A percentile compares a stretch with the other conserved stretches of the same genome.
phyloP scores from a whole-genome alignment of 2,329 filamentous ascomycete genomes.

The Cladobotryum protrusum region DNA sequence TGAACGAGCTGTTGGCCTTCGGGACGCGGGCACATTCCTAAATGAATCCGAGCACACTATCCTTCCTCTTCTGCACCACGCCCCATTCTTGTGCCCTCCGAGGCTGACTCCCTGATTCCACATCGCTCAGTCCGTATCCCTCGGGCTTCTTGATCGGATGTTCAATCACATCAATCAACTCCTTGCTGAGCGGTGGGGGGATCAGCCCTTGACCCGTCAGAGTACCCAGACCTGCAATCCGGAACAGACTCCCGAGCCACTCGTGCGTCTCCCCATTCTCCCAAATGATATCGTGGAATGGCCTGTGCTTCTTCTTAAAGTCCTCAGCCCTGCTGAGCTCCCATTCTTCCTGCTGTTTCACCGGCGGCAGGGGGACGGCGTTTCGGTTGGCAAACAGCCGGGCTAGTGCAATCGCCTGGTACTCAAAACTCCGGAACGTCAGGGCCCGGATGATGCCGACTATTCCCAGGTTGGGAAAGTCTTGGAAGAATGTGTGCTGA shows the following conservation, averaged over 20 bases:
- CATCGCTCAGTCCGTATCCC: too few species aligned
- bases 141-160: slow-evolving; percentile 33
- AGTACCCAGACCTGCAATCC: slow-evolving; percentile 42
- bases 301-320: slow-evolving; percentile 25
- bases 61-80: too few species aligned
- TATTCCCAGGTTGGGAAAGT: slow-evolving; percentile 41
- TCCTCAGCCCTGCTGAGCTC: slow-evolving; percentile 33
- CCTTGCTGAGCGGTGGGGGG: slow-evolving; percentile 38
- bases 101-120: too few species aligned
- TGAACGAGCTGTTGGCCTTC: too few species aligned
- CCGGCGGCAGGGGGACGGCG: slow-evolving; percentile 30
- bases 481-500: slow-evolving; percentile 47
- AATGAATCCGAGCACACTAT: too few species aligned
- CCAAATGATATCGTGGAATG: slow-evolving; percentile 50
- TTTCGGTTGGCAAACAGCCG: slow-evolving; percentile 40
- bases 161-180: slow-evolving; percentile 42
- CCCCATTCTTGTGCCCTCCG: too few species aligned
- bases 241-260: slow-evolving; percentile 41
- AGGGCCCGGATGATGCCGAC: slow-evolving; percentile 46
- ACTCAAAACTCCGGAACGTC: slow-evolving; percentile 50
- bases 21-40: too few species aligned
- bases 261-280: slow-evolving; percentile 44
- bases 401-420: slow-evolving; percentile 48
- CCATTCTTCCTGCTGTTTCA: slow-evolving; percentile 38
- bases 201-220: slow-evolving; percentile 40